Conservation (phyloP, 2,329 filamentous ascomycete species). For the Colletotrichum siamense region DNA sequence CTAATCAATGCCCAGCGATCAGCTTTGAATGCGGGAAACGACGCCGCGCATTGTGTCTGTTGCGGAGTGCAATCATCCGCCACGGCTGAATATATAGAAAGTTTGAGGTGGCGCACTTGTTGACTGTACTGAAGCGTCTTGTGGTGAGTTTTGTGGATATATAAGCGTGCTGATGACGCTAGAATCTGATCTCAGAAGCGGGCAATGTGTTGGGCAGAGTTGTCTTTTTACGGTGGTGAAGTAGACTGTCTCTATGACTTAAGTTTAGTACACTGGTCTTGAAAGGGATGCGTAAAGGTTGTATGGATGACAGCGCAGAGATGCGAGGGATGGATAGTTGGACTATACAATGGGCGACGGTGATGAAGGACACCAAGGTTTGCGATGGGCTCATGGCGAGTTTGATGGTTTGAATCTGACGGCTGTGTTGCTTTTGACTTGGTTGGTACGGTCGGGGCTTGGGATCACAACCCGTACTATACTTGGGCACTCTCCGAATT, state of each 20-base stretch:
- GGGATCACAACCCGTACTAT: background rate
- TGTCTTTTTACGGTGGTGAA: too few species aligned
- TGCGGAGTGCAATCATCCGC: background rate
- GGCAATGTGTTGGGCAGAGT: background rate
- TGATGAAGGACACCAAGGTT: rapidly evolving
- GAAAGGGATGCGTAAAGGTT: too few species aligned
- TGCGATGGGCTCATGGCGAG: rapidly evolving
- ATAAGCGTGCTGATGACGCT: rapidly evolving
- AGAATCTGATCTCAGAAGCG: rapidly evolving
- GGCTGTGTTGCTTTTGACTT: background rate
- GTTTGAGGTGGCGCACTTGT: background rate
- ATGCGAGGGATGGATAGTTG: too few species aligned
- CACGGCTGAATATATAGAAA: background rate
- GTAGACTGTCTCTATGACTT: background rate
- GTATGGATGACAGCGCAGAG: too few species aligned
- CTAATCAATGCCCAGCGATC: rapidly evolving
- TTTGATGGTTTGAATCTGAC: background rate
- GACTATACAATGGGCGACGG: rapidly evolving
- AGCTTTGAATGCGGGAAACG: background rate
- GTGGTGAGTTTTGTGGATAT: rapidly evolving
- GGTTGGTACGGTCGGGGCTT: background rate
- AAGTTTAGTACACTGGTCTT: rapidly evolving
- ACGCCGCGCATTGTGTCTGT: rapidly evolving
- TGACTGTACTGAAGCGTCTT: rapidly evolving
- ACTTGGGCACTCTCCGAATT: too few species aligned